Evolutionary conservation across 768 basidiomycete genomes (phyloP).

Genomic region (Ramaria rubella): DNA sequence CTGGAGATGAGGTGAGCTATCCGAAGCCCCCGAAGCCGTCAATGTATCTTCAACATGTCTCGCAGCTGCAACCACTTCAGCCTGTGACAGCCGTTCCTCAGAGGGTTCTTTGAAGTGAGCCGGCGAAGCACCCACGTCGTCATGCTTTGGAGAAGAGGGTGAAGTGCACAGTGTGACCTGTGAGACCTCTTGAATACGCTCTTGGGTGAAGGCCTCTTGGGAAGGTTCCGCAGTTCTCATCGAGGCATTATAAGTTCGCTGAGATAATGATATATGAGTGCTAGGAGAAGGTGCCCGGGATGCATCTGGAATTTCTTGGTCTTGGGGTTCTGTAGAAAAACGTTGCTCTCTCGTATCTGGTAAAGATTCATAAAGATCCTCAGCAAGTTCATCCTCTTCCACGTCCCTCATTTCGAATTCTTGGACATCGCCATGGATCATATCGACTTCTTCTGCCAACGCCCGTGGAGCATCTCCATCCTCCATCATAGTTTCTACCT

Average conservation of each 20-base stretch:
- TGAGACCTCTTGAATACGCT: not conserved
- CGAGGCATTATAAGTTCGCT: not conserved
- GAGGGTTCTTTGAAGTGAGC: not conserved
- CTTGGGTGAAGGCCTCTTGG: not conserved
- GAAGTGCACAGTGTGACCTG: not conserved
- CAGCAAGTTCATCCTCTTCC: not conserved
- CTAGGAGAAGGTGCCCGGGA: constrained; percentile 5
- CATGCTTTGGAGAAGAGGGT: not conserved
- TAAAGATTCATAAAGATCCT: not conserved
- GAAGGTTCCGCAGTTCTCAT: not conserved
- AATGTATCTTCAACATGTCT: not conserved
- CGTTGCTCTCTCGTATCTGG: not conserved
- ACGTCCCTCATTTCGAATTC: constrained; percentile 10
- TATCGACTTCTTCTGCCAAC: constrained; percentile 2
- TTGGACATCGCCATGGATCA: constrained; percentile 9
- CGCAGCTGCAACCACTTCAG: not conserved
- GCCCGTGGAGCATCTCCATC: constrained; percentile 1
- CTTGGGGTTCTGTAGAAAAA: not conserved
- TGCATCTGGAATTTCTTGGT: constrained; percentile 8
- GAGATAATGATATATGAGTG: not conserved
- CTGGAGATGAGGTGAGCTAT: not conserved
- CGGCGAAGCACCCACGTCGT: not conserved
- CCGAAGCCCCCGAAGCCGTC: not conserved
- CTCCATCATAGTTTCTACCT: constrained; percentile 11
- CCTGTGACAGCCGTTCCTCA: not conserved